These are phyloP conservation scores for Claviceps sp. DNA, from an alignment of 2,329 filamentous ascomycete species.

Conservation along the genomic window DNA sequence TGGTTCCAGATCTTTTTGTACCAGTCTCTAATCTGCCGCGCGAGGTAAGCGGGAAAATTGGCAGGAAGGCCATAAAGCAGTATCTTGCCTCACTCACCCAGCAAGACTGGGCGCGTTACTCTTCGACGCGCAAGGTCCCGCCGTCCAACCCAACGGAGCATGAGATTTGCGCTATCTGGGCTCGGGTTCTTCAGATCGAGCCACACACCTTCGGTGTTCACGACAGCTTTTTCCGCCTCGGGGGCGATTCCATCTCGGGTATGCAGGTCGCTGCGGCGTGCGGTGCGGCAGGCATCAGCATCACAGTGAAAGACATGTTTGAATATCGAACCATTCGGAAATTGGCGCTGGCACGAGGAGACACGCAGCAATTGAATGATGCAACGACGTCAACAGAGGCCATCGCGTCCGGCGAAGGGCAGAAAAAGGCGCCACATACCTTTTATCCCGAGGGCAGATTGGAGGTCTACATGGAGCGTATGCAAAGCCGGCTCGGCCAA, in stretches of 20 bases:
- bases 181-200: not conserved
- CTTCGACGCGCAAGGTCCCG: not conserved
- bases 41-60: not conserved
- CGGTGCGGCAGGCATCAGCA: not conserved
- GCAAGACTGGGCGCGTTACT: not conserved
- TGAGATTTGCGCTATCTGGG: not conserved
- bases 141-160: not conserved
- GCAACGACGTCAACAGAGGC: not conserved
- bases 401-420: accelerated
- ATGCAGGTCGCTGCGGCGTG: not conserved
- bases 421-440: not conserved
- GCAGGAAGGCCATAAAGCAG: not conserved
- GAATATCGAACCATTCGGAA: not conserved
- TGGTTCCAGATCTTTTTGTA: not conserved
- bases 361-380: not conserved
- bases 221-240: not conserved
- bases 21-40: not conserved
- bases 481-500: not conserved
- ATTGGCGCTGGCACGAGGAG: not conserved
- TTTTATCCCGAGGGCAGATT: not conserved
- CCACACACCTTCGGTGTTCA: not conserved
- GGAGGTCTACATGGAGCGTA: not conserved
- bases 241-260: not conserved
- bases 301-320: not conserved
- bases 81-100: not conserved